Conservation (phyloP, 805 yeast species). For the Kodamaea laetipori region DNA sequence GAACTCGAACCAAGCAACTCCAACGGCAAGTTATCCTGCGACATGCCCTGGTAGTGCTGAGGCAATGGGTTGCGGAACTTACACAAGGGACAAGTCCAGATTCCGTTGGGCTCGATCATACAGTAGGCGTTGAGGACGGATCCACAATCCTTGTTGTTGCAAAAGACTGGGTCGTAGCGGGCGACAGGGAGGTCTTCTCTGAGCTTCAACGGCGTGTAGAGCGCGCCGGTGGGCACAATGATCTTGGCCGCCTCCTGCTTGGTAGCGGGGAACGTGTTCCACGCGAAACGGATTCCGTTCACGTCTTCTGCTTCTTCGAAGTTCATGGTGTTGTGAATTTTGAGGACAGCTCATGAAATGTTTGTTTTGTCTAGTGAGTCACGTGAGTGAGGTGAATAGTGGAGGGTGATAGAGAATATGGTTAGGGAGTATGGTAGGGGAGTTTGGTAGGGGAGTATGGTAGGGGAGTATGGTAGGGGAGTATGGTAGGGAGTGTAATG, state of each 20-base stretch:
- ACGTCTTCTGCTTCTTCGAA: constrained; percentile 48
- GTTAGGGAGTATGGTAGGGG: too few relatives aligned
- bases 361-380: constrained; percentile 1
- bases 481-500: too few relatives aligned
- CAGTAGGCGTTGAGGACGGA: constrained; percentile 87
- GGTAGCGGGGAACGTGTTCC: constrained; percentile 83
- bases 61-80: constrained; percentile 77
- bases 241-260: constrained; percentile 86
- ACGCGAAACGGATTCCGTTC: constrained; percentile 47
- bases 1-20: constrained; percentile 71
- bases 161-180: constrained; percentile 81
- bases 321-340: constrained; percentile 27
- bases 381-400: too few relatives aligned
- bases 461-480: too few relatives aligned
- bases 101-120: constrained; percentile 71
- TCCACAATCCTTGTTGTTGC: constrained; percentile 77
- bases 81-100: constrained; percentile 90
- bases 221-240: constrained; percentile 91
- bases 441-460: too few relatives aligned
- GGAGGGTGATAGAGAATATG: too few relatives aligned
- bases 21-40: constrained; percentile 75
- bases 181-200: constrained; percentile 77
- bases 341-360: constrained; percentile 13
- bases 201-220: constrained; percentile 90
- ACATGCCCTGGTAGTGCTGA: constrained; percentile 73